phyloP scores from a whole-genome alignment of 805 yeast species.

The Hanseniaspora singularis region DNA sequence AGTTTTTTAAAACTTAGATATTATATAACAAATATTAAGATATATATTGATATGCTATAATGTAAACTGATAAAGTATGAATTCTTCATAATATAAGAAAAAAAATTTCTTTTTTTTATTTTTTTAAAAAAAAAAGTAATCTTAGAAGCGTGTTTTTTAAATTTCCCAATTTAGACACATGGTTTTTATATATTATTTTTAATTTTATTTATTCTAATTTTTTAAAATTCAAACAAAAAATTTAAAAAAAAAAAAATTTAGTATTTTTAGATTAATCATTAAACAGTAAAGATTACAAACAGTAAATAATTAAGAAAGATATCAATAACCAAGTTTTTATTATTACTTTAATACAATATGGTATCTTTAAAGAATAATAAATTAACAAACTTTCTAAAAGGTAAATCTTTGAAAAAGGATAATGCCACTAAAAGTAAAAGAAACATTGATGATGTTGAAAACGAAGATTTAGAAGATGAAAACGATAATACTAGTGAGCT shows the following conservation, averaged over 20 bases:
- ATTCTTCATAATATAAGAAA: too few species aligned
- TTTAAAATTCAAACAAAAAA: background rate
- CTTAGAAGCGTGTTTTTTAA: background rate
- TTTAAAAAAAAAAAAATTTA: background rate
- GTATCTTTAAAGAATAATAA: slow-evolving; percentile 14
- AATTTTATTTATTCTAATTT: too few species aligned
- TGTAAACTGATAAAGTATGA: too few species aligned
- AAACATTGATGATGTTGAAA: slow-evolving; percentile 30
- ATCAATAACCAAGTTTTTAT: too few species aligned
- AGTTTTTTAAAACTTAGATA: too few species aligned
- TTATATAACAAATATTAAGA: too few species aligned
- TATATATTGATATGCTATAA: too few species aligned
- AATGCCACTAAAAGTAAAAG: slow-evolving; percentile 4
- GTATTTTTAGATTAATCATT: too few species aligned
- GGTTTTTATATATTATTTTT: too few species aligned
- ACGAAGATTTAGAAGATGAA: slow-evolving; percentile 33
- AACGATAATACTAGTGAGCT: slow-evolving; percentile 18
- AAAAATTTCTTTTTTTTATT: background rate
- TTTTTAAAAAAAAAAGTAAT: background rate
- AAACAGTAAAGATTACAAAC: too few species aligned
- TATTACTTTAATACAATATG: background rate
- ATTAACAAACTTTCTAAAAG: slow-evolving; percentile 7
- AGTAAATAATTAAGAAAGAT: too few species aligned
- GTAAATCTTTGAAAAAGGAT: background rate
- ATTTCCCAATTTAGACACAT: background rate